Base-by-base conservation (phyloP, 2,329 filamentous ascomycete species). In the Lecanoromycetidae sp. region DNA sequence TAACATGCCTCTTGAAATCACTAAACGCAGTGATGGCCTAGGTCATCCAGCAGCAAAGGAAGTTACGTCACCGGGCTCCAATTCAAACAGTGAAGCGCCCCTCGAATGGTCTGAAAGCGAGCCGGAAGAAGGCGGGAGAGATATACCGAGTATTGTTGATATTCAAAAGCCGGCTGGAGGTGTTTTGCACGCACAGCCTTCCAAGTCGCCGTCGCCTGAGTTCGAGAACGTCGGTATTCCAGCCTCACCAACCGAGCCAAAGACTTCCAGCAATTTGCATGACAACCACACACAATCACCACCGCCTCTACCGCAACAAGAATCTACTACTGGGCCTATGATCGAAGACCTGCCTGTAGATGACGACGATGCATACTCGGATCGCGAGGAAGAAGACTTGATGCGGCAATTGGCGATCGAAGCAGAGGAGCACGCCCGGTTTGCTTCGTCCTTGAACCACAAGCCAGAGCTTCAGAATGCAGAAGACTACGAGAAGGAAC, bases 401-500 rank as follows among this genome's bases (percentile, higher is more conserved):
- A 75, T 96, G 47, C 78, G 77, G 5, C 87, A 90, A 55, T 79
- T 98, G 57, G 88, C 87, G 0, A 78, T 82, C 22, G 93, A 98
- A 71, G 86, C 84, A 1, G 86, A 94, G 65, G 91, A 95, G 57
- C 90, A 98, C 59, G 87, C 85, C 3, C 80, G 90, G 5, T 98
- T 98, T 60, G 87, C 88, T 1, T 88, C 84, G 54, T 80, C 84
- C 38, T 72, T 98, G 9, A 94, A 93, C 63, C 76, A 84, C 58
- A 83, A 83, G 54, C 74, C 82, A 0, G 73, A 78, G 15, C 68
- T 70, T 3, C 77, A 88, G 56, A 86, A 82, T 55, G 77, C 78
- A 26, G 76, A 81, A 36, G 80, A 88, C 37, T 96, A 94, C 60
- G 90, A 98, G 56, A 74, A 75, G 50, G 90, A 98, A 61, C 74